Evolutionary conservation across 331 rosid species (phyloP), one percentile per base, ranked within the genome.

Genomic region (Quercus phellos): DNA sequence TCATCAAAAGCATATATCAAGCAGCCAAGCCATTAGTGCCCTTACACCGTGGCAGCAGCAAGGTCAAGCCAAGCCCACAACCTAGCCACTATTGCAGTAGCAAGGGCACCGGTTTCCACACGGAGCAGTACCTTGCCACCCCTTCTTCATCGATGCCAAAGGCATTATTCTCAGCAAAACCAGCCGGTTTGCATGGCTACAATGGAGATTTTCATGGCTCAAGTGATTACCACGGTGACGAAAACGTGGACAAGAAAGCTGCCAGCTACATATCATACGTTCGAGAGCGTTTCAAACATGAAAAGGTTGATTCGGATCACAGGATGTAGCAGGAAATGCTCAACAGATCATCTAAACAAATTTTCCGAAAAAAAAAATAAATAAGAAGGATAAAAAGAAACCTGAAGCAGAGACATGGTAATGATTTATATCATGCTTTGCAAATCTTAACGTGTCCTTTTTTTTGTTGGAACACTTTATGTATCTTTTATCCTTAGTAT

Each of bases 251-350:
- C 50, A 18, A 1, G 32, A 82, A 72, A 50, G 85, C 82, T 50
- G 67, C 81, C 19, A 77, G 51, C 9, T 82, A 82, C 17, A 77
- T 82, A 42, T 73, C 74, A 35, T 54, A 63, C 19, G 85, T 82
- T 43, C 72, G 73, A 72, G 85, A 77, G 58, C 82, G 85, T 77
- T 73, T 82, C 78, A 77, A 73, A 61, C 18, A 64, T n/a, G 85
- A 42, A 30, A 73, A 70, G 8, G 8, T 32, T 51, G 77, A 75
- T 46, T 61, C 24, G 9, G 68, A 59, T 74, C 56, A 38, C 11
- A 74, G 58, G 51, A 74, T 24, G 70, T 14, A 50, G 5, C 17
- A 50, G 24, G 42, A 60, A 56, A 73, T 73, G 32, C 27, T n/a
- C 3, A 16, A 38, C 3, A 12, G 11, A 14, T 61, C 68, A 26